Percentiles rank a stretch among this genome's conserved stretches.
These are phyloP conservation scores for Amesomyces nigricolor DNA, from an alignment of 2,329 filamentous ascomycete species.

Conservation along the genomic window DNA sequence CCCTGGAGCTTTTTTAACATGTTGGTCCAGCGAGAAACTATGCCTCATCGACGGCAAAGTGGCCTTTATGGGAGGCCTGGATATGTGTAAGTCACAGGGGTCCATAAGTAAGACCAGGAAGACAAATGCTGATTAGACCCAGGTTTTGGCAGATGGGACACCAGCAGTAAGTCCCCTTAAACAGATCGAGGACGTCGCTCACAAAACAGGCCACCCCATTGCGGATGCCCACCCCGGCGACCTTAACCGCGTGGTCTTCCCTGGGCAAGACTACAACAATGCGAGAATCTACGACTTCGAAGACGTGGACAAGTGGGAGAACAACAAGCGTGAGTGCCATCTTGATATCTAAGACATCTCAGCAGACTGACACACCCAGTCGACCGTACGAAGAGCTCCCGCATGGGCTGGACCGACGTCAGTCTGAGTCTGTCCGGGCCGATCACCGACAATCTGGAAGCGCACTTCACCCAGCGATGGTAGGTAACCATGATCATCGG, in stretches of 20 bases:
- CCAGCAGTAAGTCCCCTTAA: constrained; percentile 51
- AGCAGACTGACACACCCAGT: constrained; percentile 39
- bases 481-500: constrained; percentile 25
- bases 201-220: constrained; percentile 60
- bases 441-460: constrained; percentile 66
- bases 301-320: constrained; percentile 70
- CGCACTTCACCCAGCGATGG: constrained; percentile 82
- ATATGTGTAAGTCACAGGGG: constrained; percentile 54
- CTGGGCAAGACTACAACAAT: constrained; percentile 91
- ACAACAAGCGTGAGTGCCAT: constrained; percentile 61
- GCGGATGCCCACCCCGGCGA: constrained; percentile 77
- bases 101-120: too few species aligned
- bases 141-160: constrained; percentile 83
- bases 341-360: too few species aligned
- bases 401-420: constrained; percentile 93
- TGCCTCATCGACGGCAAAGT: constrained; percentile 72
- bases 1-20: not conserved
- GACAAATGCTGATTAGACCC: constrained; percentile 22
- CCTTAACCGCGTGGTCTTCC: constrained; percentile 70
- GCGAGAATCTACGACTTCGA: constrained; percentile 77
- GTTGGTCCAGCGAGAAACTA: constrained; percentile 64
- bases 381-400: constrained; percentile 68
- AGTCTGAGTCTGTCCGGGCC: constrained; percentile 70
- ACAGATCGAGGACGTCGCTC: not conserved
- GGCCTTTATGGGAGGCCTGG: constrained; percentile 87